These are phyloP conservation scores for Diaporthe vaccinii DNA, from an alignment of 2,329 filamentous ascomycete genomes.

Conservation along the genomic window DNA sequence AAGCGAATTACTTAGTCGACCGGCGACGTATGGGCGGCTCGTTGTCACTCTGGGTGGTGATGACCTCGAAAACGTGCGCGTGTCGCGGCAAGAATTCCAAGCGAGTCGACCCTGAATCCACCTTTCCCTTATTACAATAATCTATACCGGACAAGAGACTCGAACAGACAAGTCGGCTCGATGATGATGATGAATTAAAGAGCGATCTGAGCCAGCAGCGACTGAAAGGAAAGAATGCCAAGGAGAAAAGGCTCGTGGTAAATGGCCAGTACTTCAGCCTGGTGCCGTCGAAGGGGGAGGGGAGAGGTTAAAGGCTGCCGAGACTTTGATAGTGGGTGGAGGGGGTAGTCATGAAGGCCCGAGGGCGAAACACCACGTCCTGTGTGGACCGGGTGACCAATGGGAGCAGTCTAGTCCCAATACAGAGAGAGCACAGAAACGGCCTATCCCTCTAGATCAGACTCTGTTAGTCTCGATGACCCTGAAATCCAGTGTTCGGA, in stretches of 20 bases:
- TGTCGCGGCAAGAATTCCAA: conserved; percentile 23
- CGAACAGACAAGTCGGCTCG: conserved; percentile 47
- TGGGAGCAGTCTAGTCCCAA: conserved; percentile 25
- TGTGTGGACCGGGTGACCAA: conserved; percentile 27
- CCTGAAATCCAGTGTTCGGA: conserved; percentile 50
- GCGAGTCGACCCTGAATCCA: conserved; percentile 33
- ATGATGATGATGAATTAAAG: conserved; percentile 53
- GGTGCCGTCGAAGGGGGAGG: conserved; percentile 51
- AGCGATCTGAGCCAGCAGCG: conserved; percentile 74
- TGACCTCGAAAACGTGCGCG: conserved; percentile 40
- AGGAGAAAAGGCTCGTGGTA: conserved; percentile 52
- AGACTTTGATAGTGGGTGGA: conserved; percentile 44
- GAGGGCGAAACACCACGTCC: conserved; percentile 31
- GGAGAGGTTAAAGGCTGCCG: conserved; percentile 47
- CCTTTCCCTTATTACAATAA: conserved; percentile 47
- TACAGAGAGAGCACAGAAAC: conserved; percentile 43
- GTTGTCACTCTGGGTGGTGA: conserved; percentile 39
- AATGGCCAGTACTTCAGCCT: conserved; percentile 59
- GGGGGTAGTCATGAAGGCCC: conserved; percentile 57
- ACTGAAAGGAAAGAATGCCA: conserved; percentile 56
- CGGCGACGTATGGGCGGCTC: conserved; percentile 61
- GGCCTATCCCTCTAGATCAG: conserved; percentile 37
- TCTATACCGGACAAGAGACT: conserved; percentile 43
- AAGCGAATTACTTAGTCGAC: conserved; percentile 63
- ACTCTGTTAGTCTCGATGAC: conserved; percentile 33